Evolutionary conservation across 306 rosid genomes (phyloP).

Genomic region (Cucurbita ficifolia): DNA sequence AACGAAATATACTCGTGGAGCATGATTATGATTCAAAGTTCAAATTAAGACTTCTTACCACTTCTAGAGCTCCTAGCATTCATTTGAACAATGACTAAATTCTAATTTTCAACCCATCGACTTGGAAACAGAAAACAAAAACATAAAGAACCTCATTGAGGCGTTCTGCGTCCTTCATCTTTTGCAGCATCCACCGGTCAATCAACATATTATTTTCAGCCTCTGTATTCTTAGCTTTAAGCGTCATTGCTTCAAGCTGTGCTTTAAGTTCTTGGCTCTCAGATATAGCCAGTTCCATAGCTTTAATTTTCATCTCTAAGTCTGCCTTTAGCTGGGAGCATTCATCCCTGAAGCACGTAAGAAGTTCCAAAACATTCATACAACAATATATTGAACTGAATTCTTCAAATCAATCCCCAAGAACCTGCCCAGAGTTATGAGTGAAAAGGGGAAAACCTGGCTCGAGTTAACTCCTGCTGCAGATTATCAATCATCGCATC

Average conservation of each 20-base stretch:
- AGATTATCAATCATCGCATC: constrained; percentile 31
- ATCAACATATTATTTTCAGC: constrained; percentile 81
- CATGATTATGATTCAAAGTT: neutral
- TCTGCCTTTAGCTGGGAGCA: constrained; percentile 48
- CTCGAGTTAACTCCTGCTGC: constrained; percentile 47
- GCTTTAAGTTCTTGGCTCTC: constrained; percentile 67
- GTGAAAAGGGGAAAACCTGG: constrained; percentile 29
- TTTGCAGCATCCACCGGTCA: constrained; percentile 95
- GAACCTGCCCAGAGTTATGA: neutral
- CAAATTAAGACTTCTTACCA: neutral
- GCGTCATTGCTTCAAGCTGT: constrained; percentile 47
- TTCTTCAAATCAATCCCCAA: neutral
- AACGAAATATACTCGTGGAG: neutral
- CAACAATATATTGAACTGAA: neutral
- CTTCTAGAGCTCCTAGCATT: neutral
- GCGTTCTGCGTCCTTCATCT: constrained; percentile 99
- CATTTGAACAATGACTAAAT: neutral
- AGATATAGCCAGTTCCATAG: constrained; percentile 47
- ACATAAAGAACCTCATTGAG: constrained; percentile 61
- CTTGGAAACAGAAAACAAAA: neutral
- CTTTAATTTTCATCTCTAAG: constrained; percentile 61
- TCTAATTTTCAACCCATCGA: neutral
- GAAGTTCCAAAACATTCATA: neutral
- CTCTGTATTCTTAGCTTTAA: constrained; percentile 56
- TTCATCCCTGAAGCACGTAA: constrained; percentile 48